Conservation (phyloP, 352 stramenopile genomes). For the Halophytophthora polymorphica region DNA sequence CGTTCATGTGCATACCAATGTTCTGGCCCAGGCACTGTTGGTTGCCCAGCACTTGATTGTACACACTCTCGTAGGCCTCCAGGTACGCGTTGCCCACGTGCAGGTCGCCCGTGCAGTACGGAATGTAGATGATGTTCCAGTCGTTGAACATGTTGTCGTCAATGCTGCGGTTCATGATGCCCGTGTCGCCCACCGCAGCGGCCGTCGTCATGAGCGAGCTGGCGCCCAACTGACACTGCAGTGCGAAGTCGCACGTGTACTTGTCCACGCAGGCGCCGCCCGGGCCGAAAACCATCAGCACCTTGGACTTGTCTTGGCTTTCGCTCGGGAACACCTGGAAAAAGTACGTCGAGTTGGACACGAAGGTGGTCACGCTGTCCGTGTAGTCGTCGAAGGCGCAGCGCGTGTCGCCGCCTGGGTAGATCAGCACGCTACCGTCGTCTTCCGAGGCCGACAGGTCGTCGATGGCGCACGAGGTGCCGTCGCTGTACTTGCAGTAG, state of each 20-base stretch:
- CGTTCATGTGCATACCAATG: constrained; percentile 24
- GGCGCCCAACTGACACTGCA: constrained; percentile 34
- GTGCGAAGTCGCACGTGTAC: constrained; percentile 35
- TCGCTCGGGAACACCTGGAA: constrained; percentile 45
- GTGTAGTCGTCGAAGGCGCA: constrained; percentile 28
- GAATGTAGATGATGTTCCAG: constrained; percentile 49
- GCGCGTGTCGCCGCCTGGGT: constrained; percentile 29
- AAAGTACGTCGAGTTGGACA: constrained; percentile 31
- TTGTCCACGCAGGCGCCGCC: constrained; percentile 33
- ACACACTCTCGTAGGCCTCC: neutral
- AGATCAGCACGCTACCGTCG: constrained; percentile 23
- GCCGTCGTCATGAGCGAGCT: constrained; percentile 28
- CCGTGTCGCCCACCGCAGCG: constrained; percentile 10
- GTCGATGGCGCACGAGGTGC: neutral
- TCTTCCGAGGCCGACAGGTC: constrained; percentile 7
- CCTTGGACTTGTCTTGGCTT: constrained; percentile 31
- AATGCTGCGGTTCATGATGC: constrained; percentile 37
- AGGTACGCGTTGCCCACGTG: constrained; percentile 26
- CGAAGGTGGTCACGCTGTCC: constrained; percentile 6
- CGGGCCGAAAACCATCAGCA: constrained; percentile 41
- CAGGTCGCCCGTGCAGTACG: constrained; percentile 52
- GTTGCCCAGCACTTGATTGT: constrained; percentile 18
- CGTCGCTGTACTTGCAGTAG: too few relatives aligned
- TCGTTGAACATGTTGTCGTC: constrained; percentile 37
- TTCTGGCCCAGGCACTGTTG: constrained; percentile 20